Base-by-base conservation (phyloP, 805 yeast genomes). In the Myxozyma melibiosi region DNA sequence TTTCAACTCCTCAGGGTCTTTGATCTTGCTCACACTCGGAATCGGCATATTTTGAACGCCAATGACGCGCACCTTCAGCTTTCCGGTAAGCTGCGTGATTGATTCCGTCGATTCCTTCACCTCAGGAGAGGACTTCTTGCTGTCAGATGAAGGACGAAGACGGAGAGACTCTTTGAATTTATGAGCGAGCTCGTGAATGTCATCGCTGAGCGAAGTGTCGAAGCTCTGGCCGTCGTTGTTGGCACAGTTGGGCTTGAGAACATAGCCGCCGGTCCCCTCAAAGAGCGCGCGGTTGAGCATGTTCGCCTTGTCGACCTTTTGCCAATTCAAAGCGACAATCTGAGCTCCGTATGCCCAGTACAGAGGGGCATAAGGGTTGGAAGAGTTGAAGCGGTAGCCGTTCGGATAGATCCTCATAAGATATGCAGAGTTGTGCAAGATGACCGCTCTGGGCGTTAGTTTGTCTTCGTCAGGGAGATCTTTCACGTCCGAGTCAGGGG, bases 301-400 rank as follows among this genome's bases (percentile, higher is more conserved):
- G 28, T 46, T 53, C 8, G 57, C 34, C 31, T 45, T 58, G 67
- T 94, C 99, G 68, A 82, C 84, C 0, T 92, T 85, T 71, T 92
- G 98, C 97, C 97, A 92, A 68, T 92, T 92, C 0, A 96, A 85
- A 0, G 98, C 97, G 2, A 88, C 97, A 88, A 94, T 82, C 68
- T 92, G 98, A 8, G 80, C 85, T 0, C 99, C 99, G 50, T 79
- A 74, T 47, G 78, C 77, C 98, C 99, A 92, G 67, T 82, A 90
- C 0, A 71, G 71, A 1, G 88, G 73, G 0, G 98, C 97, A 43
- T 79, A 79, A 67, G 89, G 91, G 67, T 92, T 92, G 1, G 88
- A 78, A 0, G 97, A 90, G 53, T 77, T 84, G 62, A 88, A 78
- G 37, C 97, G 73, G 55, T 83, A 79, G 9, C 84, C 84, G 1